Conservation (phyloP, 768 basidiomycete species). For the Mycena vulgaris region DNA sequence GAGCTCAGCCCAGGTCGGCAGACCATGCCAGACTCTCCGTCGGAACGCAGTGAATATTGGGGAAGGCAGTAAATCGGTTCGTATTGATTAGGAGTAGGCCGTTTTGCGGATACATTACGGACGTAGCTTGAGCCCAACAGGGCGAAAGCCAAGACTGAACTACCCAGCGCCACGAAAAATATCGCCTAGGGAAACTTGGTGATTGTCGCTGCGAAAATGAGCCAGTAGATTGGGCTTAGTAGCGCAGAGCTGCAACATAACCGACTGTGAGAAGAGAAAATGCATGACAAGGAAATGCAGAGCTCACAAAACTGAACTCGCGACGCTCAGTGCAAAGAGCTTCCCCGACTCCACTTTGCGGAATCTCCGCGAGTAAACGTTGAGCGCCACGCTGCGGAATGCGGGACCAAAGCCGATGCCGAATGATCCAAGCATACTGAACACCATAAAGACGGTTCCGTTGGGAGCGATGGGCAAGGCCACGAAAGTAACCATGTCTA, state of each 20-base stretch:
- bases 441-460: constrained; percentile 61
- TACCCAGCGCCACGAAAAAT: constrained; percentile 69
- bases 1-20: no score
- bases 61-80: no score
- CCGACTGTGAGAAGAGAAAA: no score
- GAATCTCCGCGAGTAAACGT: constrained; percentile 69
- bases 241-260: constrained; percentile 61
- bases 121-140: constrained; percentile 60
- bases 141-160: constrained; percentile 58
- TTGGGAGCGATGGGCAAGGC: constrained; percentile 57
- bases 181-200: constrained; percentile 77
- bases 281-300: background rate
- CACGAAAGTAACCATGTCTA: constrained; percentile 69
- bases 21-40: no score
- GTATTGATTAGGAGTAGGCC: no score
- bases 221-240: constrained; percentile 83
- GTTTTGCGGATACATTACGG: no score
- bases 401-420: constrained; percentile 78
- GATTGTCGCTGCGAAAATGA: constrained; percentile 81
- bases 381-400: constrained; percentile 78
- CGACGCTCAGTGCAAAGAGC: no score
- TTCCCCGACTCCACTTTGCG: constrained; percentile 26
- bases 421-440: constrained; percentile 68
- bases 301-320: constrained; percentile 81
- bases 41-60: no score